phyloP scores from a whole-genome alignment of 2,329 filamentous ascomycete genomes.

The Pseudogymnoascus sp. region DNA sequence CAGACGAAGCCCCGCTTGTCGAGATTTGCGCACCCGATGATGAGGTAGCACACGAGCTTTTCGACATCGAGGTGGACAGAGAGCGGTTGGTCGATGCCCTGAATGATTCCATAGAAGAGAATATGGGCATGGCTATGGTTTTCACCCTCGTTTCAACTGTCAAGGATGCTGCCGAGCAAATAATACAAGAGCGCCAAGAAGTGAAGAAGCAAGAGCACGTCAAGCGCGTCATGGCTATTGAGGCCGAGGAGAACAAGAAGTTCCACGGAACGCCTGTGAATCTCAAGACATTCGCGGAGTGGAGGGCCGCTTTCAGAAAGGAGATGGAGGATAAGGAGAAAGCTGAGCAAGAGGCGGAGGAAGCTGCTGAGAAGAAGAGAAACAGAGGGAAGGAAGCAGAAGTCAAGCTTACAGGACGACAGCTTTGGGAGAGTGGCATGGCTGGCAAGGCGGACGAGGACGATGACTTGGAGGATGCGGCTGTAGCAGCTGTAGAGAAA shows the following conservation, averaged over 20 bases:
- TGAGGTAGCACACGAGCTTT: constrained; percentile 57
- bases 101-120: constrained; percentile 74
- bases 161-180: constrained; percentile 83
- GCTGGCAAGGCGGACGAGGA: constrained; percentile 59
- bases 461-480: constrained; percentile 51
- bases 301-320: constrained; percentile 67
- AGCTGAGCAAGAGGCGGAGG: constrained; percentile 64
- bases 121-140: constrained; percentile 94
- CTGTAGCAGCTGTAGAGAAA: constrained; percentile 56
- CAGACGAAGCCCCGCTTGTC: constrained; percentile 75
- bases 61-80: constrained; percentile 77
- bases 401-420: constrained; percentile 60
- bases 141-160: constrained; percentile 82
- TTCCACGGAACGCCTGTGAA: constrained; percentile 89
- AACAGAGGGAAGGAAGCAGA: constrained; percentile 66
- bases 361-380: constrained; percentile 75
- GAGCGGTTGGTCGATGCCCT: constrained; percentile 62
- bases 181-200: constrained; percentile 66
- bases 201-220: constrained; percentile 51
- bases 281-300: constrained; percentile 74
- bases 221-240: constrained; percentile 48
- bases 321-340: constrained; percentile 71
- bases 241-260: constrained; percentile 92
- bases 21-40: constrained; percentile 71
- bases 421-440: constrained; percentile 71